A percentile compares a stretch with the other conserved stretches of the same genome.
Conservation (phyloP, 306 rosid species). For the Hylodesmum podocarpum region DNA sequence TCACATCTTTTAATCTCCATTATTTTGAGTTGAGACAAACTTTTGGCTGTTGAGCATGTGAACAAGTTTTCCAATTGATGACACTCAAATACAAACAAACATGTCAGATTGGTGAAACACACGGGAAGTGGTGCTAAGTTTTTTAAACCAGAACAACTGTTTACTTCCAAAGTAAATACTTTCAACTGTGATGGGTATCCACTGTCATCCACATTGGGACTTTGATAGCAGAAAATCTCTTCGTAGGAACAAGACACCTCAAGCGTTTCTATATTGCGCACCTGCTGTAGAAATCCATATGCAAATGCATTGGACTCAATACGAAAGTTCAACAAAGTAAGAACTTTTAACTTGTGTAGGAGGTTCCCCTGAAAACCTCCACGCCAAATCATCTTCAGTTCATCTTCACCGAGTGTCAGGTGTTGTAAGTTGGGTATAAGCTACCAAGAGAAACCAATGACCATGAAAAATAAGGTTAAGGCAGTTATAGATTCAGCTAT, state of each 20-base stretch:
- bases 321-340: neutral
- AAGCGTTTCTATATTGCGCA: neutral
- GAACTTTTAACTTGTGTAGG: neutral
- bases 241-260: neutral
- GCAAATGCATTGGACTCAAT: neutral
- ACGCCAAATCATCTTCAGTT: neutral
- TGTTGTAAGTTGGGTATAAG: neutral
- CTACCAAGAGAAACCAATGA: neutral
- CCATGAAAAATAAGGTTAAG: neutral
- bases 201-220: neutral
- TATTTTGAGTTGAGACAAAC: constrained; percentile 2
- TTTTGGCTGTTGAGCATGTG: constrained; percentile 21
- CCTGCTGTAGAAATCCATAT: neutral
- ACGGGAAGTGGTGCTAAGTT: neutral
- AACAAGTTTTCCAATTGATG: too few species aligned
- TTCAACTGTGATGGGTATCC: neutral
- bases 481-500: neutral
- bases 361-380: neutral
- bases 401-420: neutral
- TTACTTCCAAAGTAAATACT: neutral
- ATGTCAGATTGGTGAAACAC: constrained; percentile 8
- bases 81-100: neutral
- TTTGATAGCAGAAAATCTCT: neutral
- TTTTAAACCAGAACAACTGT: neutral
- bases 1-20: neutral